Base-by-base conservation (phyloP, 768 basidiomycete species). In the Russula earlei region DNA sequence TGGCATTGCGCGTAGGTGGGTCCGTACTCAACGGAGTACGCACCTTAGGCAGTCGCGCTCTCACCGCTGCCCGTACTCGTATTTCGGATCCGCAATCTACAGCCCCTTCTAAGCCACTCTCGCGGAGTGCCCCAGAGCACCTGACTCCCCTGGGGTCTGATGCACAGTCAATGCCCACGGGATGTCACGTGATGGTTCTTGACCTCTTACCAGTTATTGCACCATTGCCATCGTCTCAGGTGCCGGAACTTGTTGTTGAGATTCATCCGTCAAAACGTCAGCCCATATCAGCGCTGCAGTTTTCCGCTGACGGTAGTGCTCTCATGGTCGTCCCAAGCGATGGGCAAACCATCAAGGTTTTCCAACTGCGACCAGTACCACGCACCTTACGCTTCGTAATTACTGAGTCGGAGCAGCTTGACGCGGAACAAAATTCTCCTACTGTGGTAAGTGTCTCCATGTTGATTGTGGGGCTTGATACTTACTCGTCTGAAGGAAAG, bases 21-120 rank as follows among this genome's bases (percentile, higher is more conserved):
- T 78, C 74, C 22, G 74, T 87, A 10, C 68, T 85, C 55, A 81
- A 75, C 61, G 83, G 84, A 19, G 77, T 87, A 75, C 77, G 78
- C 64, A 77, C 77, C 7, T 65, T 85, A 2, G 80, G 84, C 1
- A 83, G 82, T 15, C 71, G 81, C 62, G 85, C 84, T 1, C 74
- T 77, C 33, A 74, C 73, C 17, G 81, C 79, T 37, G 76, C 73
- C 17, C 53, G 57, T 36, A 45, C 60, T 27, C 60, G 57, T 25
- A 59, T 59, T 11, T 47, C 60, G 37, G 55, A 59, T 33, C 31
- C 52, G 2, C 17, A 48, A 27, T 22, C 49, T 37, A 1, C 38
- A 0, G 19, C 44, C 4, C 10, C 48, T 34, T 67, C 24, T 62
- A 71, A 42, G n/a, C 42, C 50, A 2, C 54, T 62, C 49, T 74